Conservation (phyloP, 2,329 filamentous ascomycete genomes). For the Blumeria graminis region DNA sequence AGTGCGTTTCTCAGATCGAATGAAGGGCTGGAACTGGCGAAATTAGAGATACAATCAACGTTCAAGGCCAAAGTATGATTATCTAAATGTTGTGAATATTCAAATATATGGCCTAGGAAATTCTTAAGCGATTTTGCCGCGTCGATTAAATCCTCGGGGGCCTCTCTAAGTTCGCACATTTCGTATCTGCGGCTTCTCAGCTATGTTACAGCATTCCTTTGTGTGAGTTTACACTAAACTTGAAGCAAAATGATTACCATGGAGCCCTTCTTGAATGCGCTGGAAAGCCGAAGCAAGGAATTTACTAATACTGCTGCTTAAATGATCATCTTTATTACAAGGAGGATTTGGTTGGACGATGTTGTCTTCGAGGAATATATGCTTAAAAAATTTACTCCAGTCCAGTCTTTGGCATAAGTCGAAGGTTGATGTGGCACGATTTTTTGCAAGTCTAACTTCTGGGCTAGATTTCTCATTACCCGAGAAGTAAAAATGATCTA, state of each 20-base stretch:
- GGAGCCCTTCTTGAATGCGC: slow-evolving; percentile 4
- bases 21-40: background rate
- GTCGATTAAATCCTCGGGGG: slow-evolving; percentile 11
- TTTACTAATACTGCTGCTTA: slow-evolving; percentile 1
- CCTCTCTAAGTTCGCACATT: slow-evolving; percentile 5
- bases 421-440: background rate
- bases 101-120: slow-evolving; percentile 6
- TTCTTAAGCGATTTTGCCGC: slow-evolving; percentile 6
- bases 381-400: slow-evolving; percentile 7
- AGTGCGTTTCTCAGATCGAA: background rate
- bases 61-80: too few species aligned
- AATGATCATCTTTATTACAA: too few species aligned
- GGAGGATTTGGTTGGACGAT: too few species aligned
- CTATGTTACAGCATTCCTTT: background rate
- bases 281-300: slow-evolving; percentile 3
- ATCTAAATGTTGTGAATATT: too few species aligned
- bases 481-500: background rate
- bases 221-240: slow-evolving; percentile 6
- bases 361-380: background rate
- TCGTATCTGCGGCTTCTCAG: slow-evolving; percentile 8
- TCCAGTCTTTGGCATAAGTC: slow-evolving; percentile 6
- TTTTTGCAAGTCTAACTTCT: too few species aligned
- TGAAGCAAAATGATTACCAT: slow-evolving; percentile 5
- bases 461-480: too few species aligned
- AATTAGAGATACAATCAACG: too few species aligned